These are phyloP conservation scores for Gynostemma pentaphyllum DNA, from an alignment of 306 rosid genomes.

Conservation along the genomic window DNA sequence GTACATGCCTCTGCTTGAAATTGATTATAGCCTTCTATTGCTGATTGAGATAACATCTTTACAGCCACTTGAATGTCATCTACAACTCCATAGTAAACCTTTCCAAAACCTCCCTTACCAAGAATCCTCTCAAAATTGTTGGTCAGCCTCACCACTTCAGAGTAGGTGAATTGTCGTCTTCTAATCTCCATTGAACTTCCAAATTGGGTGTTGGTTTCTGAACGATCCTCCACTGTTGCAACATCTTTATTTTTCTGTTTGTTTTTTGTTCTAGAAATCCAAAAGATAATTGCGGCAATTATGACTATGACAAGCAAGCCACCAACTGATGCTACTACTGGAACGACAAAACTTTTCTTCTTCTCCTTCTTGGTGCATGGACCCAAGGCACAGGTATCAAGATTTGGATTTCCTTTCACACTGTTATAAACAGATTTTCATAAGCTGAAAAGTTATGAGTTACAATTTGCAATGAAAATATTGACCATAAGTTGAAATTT, in stretches of 20 bases:
- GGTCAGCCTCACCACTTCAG: slow-evolving; percentile 27
- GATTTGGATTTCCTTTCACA: slow-evolving; percentile 25
- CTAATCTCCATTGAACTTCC: slow-evolving; percentile 21
- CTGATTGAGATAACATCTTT: slow-evolving; percentile 28
- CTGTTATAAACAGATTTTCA: slow-evolving; percentile 16
- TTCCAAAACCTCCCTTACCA: slow-evolving; percentile 53
- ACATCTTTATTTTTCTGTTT: slow-evolving; percentile 6
- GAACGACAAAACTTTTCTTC: slow-evolving; percentile 19
- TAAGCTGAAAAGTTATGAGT: not conserved
- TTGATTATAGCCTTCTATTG: slow-evolving; percentile 21
- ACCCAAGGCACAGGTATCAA: slow-evolving; percentile 17
- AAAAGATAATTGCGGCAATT: slow-evolving; percentile 9
- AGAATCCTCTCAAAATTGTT: slow-evolving; percentile 28
- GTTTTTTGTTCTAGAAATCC: slow-evolving; percentile 15
- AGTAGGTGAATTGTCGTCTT: slow-evolving; percentile 34
- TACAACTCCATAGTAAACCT: slow-evolving; percentile 32
- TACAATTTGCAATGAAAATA: not conserved
- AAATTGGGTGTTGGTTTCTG: not conserved
- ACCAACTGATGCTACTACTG: slow-evolving; percentile 28
- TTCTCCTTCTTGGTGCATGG: slow-evolving; percentile 24
- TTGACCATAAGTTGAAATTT: not conserved
- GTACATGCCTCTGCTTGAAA: slow-evolving; percentile 40
- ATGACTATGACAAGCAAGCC: slow-evolving; percentile 26
- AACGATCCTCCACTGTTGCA: not conserved
- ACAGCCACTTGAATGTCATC: slow-evolving; percentile 40